Percentiles rank a stretch among this genome's conserved stretches.
These are phyloP conservation scores for Colletotrichum sp. DNA, from an alignment of 2,329 filamentous ascomycete species.

Conservation along the genomic window DNA sequence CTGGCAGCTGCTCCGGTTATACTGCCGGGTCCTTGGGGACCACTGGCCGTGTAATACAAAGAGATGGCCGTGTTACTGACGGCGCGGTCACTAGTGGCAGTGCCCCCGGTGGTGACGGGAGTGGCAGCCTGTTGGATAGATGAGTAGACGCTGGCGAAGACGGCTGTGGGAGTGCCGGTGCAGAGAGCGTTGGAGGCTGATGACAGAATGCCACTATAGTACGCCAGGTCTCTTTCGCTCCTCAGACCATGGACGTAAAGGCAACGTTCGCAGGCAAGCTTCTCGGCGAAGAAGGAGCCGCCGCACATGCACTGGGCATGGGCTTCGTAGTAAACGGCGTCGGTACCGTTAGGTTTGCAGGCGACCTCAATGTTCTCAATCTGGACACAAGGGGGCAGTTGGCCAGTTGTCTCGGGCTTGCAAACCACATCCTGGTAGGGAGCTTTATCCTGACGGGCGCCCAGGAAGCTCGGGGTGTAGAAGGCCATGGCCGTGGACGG, in stretches of 20 bases:
- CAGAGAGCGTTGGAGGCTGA: constrained; percentile 40
- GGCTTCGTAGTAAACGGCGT: constrained; percentile 25
- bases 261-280: constrained; percentile 46
- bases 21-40: constrained; percentile 40
- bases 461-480: neutral
- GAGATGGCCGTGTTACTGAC: constrained; percentile 43
- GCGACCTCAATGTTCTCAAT: constrained; percentile 31
- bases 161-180: constrained; percentile 40
- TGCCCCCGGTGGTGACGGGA: constrained; percentile 34
- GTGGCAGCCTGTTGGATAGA: constrained; percentile 29
- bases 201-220: constrained; percentile 38
- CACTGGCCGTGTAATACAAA: constrained; percentile 45
- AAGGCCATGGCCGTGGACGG: neutral
- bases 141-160: constrained; percentile 37
- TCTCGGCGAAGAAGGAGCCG: constrained; percentile 47
- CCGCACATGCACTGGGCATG: constrained; percentile 33
- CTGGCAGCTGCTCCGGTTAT: constrained; percentile 45
- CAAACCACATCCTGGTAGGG: constrained; percentile 19
- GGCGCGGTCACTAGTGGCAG: constrained; percentile 34
- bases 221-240: constrained; percentile 35
- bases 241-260: constrained; percentile 44
- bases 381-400: constrained; percentile 32
- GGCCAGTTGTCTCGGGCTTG: constrained; percentile 15
- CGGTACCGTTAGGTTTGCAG: constrained; percentile 34
- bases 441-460: constrained; percentile 21